These are phyloP conservation scores for Aspergillus sparsus DNA, from an alignment of 495 filamentous ascomycete genomes.

Conservation along the genomic window DNA sequence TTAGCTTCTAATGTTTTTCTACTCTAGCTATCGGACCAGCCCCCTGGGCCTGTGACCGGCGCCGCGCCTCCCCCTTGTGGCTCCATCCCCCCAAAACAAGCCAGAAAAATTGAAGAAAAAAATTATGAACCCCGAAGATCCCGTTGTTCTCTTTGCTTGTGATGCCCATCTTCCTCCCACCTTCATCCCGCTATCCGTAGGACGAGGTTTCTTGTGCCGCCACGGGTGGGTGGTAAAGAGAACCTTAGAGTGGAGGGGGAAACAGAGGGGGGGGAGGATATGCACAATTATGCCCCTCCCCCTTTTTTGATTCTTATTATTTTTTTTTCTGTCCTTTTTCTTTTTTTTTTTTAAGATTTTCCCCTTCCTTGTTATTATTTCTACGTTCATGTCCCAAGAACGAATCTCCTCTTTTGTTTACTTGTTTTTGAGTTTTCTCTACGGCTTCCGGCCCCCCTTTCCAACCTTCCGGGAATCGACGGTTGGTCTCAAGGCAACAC, in stretches of 20 bases:
- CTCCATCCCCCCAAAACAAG: neutral
- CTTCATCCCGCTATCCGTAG: neutral
- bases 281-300: slow-evolving; percentile 19
- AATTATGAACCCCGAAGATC: slow-evolving; percentile 8
- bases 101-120: neutral
- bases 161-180: neutral
- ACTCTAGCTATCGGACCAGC: slow-evolving; percentile 8
- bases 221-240: neutral
- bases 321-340: no score
- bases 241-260: no score
- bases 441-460: slow-evolving; percentile 24
- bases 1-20: slow-evolving; percentile 6
- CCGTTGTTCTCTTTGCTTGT: neutral
- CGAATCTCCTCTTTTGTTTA: no score
- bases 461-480: slow-evolving; percentile 12
- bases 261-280: no score
- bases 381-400: neutral
- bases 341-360: neutral
- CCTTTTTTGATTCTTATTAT: slow-evolving; percentile 24
- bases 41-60: slow-evolving; percentile 2
- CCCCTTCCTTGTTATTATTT: slow-evolving; percentile 2
- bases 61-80: neutral
- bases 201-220: slow-evolving; percentile 1
- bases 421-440: neutral
- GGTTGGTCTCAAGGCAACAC: slow-evolving; percentile 14